Percentiles rank a stretch among this genome's conserved stretches.
phyloP scores from a whole-genome alignment of 1,284 basidiomycete species.

The Pterula multifida region DNA sequence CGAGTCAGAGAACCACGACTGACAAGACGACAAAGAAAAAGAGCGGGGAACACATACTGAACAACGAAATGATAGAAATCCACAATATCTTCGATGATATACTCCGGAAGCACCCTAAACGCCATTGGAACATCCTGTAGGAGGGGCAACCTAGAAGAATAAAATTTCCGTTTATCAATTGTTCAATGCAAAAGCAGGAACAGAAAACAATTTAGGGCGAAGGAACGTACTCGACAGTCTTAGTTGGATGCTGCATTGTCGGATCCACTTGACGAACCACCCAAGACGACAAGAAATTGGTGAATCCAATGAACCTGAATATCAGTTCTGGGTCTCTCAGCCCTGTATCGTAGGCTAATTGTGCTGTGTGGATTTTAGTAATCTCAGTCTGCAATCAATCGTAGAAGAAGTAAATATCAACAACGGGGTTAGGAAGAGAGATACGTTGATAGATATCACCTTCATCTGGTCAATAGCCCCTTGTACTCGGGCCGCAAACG shows the following conservation, averaged over 20 bases:
- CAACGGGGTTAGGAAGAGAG: not conserved
- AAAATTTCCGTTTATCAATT: conserved; percentile 1
- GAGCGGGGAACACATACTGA: conserved; percentile 53
- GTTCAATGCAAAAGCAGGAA: not conserved
- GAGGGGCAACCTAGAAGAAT: conserved; percentile 58
- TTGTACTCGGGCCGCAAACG: not conserved
- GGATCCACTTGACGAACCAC: conserved; percentile 90
- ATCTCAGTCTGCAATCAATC: conserved; percentile 47
- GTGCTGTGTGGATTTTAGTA: conserved; percentile 53
- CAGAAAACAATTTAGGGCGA: too few species aligned
- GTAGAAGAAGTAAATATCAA: not conserved
- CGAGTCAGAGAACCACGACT: conserved; percentile 6
- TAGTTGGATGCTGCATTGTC: conserved; percentile 64
- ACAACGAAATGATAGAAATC: conserved; percentile 82
- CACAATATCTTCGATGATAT: conserved; percentile 88
- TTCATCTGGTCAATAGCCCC: not conserved
- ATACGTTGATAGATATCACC: not conserved
- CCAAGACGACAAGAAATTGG: conserved; percentile 90
- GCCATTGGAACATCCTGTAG: conserved; percentile 74
- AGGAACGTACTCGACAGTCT: conserved; percentile 47
- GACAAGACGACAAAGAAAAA: not conserved
- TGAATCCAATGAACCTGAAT: conserved; percentile 72
- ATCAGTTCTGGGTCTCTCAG: conserved; percentile 81
- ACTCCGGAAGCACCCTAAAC: conserved; percentile 90
- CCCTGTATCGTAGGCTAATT: conserved; percentile 78